Percentiles rank a stretch among this genome's conserved stretches.
These are phyloP conservation scores for Candida parachauliodes DNA, from an alignment of 805 yeast genomes.

Conservation along the genomic window DNA sequence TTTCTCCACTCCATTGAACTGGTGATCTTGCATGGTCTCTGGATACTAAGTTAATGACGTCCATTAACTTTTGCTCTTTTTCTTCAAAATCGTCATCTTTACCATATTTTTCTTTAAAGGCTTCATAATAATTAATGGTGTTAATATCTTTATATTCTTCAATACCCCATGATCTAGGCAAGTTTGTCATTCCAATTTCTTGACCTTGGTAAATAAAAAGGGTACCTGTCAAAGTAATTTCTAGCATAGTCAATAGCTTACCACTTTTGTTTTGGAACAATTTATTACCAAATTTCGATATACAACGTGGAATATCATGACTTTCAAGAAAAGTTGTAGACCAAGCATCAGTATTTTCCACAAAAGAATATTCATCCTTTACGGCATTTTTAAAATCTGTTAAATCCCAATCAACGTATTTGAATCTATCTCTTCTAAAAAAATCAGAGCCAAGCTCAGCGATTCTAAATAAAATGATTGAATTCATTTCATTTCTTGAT, in stretches of 20 bases:
- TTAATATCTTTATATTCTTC: constrained; percentile 52
- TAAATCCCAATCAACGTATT: constrained; percentile 29
- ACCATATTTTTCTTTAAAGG: constrained; percentile 24
- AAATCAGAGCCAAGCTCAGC: constrained; percentile 37
- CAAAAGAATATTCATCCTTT: constrained; percentile 30
- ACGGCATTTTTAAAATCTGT: constrained; percentile 43
- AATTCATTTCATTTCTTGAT: constrained; percentile 32
- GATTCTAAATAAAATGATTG: constrained; percentile 32
- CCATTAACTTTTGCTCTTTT: constrained; percentile 24
- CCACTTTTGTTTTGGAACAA: constrained; percentile 37
- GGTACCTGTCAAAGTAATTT: constrained; percentile 50
- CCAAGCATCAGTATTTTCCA: constrained; percentile 54
- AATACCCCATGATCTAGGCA: constrained; percentile 44
- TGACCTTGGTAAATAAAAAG: constrained; percentile 59
- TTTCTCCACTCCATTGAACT: constrained; percentile 48
- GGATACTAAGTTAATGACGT: constrained; percentile 35
- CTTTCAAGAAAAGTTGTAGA: constrained; percentile 52
- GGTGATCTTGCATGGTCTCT: constrained; percentile 57
- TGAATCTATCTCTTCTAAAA: constrained; percentile 32
- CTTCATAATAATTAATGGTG: constrained; percentile 39
- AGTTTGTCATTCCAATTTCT: constrained; percentile 54
- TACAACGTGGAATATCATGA: constrained; percentile 56
- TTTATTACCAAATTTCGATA: constrained; percentile 49
- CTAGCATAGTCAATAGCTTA: constrained; percentile 46
- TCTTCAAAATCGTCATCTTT: constrained; percentile 19